These are phyloP conservation scores for Eremochloa ophiuroides DNA, from an alignment of 176 grass and related monocot species.

Conservation along the genomic window DNA sequence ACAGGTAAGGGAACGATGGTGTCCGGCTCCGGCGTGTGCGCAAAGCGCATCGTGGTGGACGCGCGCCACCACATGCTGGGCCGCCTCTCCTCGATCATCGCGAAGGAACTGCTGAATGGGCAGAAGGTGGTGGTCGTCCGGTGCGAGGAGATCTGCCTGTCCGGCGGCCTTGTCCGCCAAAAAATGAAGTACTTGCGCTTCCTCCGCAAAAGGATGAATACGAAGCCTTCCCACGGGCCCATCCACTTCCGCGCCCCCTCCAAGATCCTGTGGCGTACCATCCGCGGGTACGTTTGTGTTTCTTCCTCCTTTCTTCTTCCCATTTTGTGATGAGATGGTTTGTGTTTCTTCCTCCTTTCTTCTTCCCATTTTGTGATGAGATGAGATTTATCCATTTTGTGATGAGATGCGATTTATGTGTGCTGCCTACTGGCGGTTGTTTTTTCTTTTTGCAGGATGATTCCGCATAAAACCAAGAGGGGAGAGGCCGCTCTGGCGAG, in stretches of 20 bases:
- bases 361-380: too few relatives aligned
- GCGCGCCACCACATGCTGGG: slow-evolving; percentile 92
- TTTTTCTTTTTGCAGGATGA: slow-evolving; percentile 79
- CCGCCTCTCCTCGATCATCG: slow-evolving; percentile 64
- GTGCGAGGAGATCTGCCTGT: slow-evolving; percentile 94
- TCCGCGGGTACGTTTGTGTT: slow-evolving; percentile 58
- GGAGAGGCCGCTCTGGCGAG: slow-evolving; percentile 78
- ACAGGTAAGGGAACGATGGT: slow-evolving; percentile 51
- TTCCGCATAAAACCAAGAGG: slow-evolving; percentile 95
- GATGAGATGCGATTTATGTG: too few relatives aligned
- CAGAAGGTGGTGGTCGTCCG: slow-evolving; percentile 81
- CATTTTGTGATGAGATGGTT: too few relatives aligned
- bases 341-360: too few relatives aligned
- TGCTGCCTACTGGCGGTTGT: neutral
- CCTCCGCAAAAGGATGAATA: slow-evolving; percentile 96
- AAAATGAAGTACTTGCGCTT: slow-evolving; percentile 97
- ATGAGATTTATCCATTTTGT: too few relatives aligned
- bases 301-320: neutral
- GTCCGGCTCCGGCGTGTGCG: slow-evolving; percentile 79
- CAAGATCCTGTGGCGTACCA: slow-evolving; percentile 89
- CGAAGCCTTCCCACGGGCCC: slow-evolving; percentile 91
- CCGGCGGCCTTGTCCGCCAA: slow-evolving; percentile 78
- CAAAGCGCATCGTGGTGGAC: slow-evolving; percentile 64
- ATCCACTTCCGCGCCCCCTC: slow-evolving; percentile 86
- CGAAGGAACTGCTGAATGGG: slow-evolving; percentile 88